Base-by-base conservation (phyloP, 2,329 filamentous ascomycete genomes). In the Didymella lethalis region DNA sequence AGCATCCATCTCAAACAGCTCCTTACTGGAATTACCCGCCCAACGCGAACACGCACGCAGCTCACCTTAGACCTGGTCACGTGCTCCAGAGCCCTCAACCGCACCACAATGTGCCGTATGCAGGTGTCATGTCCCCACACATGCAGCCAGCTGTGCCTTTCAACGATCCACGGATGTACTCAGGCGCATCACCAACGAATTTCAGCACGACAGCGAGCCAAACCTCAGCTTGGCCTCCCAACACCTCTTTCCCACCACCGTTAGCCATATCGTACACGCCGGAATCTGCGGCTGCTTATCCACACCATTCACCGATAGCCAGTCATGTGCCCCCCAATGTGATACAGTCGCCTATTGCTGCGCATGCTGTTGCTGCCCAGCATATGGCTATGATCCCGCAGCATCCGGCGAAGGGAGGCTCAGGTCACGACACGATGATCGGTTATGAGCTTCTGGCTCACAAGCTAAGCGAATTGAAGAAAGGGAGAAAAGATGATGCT, bases 401-500 rank as follows among this genome's bases (percentile, higher is more conserved):
- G 44, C 72, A 71, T 51, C 66, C 71, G 55, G 60, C 59, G 14
- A 43, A 64, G 41, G 64, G 62, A 2, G 54, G 69, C 18, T 69
- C 73, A 55, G 46, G 68, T 45, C 64, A 62, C 45, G 69, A 65
- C 20, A 76, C 74, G 23, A 62, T 75, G 25, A 64, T 73, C 32
- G 77, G 77, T 34, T 78, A 79, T 55, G 77, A 78, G 58, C 63
- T 75, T 32, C 63, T 79, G 28, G 77, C 77, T 12, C 65, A 70
- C 43, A 76, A 77, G 57, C 68, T 78, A 48, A 70, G 72, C 54
- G 68, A 72, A 51, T 40, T 69, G 25, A 72, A 74, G 61, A 57
- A 59, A 26, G 65, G 67, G 20, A 34, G 47, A 8, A 60, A 59
- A 16, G 54, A 62, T 16, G 68, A 61, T 20, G 34, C 41, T 36